Percentiles rank a stretch among this genome's conserved stretches.
Evolutionary conservation across 768 basidiomycete species (phyloP).

Genomic region (Lepiota brunneoincarnata): DNA sequence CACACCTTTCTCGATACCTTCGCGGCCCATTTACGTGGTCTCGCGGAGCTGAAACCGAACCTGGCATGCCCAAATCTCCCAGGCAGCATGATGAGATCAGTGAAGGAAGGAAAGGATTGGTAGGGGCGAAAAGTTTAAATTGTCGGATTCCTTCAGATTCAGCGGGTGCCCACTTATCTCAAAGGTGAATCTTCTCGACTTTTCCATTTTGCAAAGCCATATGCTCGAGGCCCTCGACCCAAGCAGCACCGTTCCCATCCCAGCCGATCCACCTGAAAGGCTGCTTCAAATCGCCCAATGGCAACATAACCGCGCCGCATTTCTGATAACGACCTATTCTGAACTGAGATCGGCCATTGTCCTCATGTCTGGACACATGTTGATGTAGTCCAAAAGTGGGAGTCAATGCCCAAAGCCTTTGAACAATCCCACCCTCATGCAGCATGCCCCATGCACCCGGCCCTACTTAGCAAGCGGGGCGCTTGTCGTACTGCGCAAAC

Average conservation of each 20-base stretch:
- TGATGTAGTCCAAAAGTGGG: slow-evolving; percentile 25
- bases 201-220: background rate
- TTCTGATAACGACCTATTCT: background rate
- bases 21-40: slow-evolving; percentile 42
- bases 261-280: slow-evolving; percentile 3
- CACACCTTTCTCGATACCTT: slow-evolving; percentile 35
- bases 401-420: slow-evolving; percentile 6
- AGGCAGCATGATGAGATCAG: slow-evolving; percentile 29
- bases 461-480: background rate
- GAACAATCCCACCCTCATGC: slow-evolving; percentile 3
- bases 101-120: slow-evolving; percentile 10
- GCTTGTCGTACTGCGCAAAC: background rate
- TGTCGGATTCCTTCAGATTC: slow-evolving; percentile 8
- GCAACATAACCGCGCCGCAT: background rate
- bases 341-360: slow-evolving; percentile 8
- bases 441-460: background rate
- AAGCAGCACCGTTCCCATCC: background rate
- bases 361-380: slow-evolving; percentile 43
- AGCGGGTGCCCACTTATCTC: slow-evolving; percentile 8
- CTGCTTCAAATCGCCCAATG: background rate
- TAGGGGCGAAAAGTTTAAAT: slow-evolving; percentile 12
- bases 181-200: slow-evolving; percentile 3
- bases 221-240: background rate
- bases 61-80: slow-evolving; percentile 31
- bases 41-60: slow-evolving; percentile 40